These are phyloP conservation scores for Phytophthora uliginosa DNA, from an alignment of 352 stramenopile species.

Conservation along the genomic window DNA sequence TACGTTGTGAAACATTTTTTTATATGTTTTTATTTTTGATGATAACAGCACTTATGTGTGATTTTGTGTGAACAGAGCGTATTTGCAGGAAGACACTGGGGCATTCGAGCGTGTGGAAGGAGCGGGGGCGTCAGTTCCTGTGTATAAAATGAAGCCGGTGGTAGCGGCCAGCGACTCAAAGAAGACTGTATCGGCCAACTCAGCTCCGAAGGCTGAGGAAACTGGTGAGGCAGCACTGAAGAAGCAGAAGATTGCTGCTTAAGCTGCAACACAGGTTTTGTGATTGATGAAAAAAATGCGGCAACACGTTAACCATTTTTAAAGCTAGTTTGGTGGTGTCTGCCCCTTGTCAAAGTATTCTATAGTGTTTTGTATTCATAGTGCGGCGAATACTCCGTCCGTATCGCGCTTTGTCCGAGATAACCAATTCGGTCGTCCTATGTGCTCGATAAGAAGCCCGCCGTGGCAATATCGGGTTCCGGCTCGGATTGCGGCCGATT, in stretches of 20 bases:
- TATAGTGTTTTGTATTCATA: conserved; percentile 33
- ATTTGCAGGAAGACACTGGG: conserved; percentile 48
- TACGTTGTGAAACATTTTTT: conserved; percentile 37
- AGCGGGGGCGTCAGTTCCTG: conserved; percentile 15
- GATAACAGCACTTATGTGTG: not conserved
- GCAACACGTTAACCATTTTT: conserved; percentile 10
- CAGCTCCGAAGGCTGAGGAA: conserved; percentile 26
- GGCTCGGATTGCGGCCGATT: conserved; percentile 21
- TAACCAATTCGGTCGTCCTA: conserved; percentile 1
- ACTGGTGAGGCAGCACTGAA: conserved; percentile 37
- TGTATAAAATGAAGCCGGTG: conserved; percentile 49
- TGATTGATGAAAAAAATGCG: conserved; percentile 4
- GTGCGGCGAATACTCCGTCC: conserved; percentile 17
- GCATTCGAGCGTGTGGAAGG: conserved; percentile 42
- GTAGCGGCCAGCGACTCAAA: conserved; percentile 21
- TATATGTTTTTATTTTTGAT: not conserved
- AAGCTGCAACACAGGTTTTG: not conserved
- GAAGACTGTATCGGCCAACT: conserved; percentile 15
- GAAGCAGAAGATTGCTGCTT: conserved; percentile 51
- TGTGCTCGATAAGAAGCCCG: conserved; percentile 36
- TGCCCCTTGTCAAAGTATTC: conserved; percentile 11
- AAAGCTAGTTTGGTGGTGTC: conserved; percentile 2
- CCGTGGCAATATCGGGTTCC: conserved; percentile 38
- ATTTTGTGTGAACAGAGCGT: conserved; percentile 30
- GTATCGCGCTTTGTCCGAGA: conserved; percentile 19